Percentiles rank a stretch among this genome's conserved stretches.
Evolutionary conservation across 2,329 filamentous ascomycete genomes (phyloP).

Genomic region (Paecilomyces variotii): DNA sequence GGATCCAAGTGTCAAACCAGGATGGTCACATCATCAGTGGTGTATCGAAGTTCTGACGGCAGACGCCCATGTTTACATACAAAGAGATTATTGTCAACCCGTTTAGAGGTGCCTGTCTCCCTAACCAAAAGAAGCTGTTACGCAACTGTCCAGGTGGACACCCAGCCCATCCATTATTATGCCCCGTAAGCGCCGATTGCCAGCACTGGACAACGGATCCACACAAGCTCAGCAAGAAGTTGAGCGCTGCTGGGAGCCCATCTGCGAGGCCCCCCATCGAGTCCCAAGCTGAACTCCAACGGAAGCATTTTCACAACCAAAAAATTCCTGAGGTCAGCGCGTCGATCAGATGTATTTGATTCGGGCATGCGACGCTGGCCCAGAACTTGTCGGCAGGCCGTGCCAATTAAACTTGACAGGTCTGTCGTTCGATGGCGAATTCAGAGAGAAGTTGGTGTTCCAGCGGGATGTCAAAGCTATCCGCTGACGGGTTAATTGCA

Average conservation of each 20-base stretch:
- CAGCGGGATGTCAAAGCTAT: not conserved
- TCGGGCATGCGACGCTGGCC: not conserved
- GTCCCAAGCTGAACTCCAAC: not conserved
- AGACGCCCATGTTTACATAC: not conserved
- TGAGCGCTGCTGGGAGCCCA: not conserved
- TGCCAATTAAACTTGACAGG: not conserved
- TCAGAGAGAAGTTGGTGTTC: not conserved
- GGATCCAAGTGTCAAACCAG: not conserved
- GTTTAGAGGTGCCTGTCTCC: not conserved
- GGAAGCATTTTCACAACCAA: not conserved
- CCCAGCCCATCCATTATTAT: not conserved
- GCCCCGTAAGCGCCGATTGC: not conserved
- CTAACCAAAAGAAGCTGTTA: not conserved
- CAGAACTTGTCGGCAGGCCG: not conserved
- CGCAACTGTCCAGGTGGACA: not conserved
- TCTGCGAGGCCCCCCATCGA: not conserved
- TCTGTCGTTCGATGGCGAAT: not conserved
- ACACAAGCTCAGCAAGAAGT: not conserved
- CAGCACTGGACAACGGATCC: not conserved
- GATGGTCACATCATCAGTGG: not conserved
- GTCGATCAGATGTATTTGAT: not conserved
- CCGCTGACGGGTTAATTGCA: not conserved
- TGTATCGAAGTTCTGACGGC: not conserved
- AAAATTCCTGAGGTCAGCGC: not conserved
- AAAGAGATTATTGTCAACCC: not conserved